Evolutionary conservation across 2,329 filamentous ascomycete genomes (phyloP), one percentile per base, ranked within the genome.

Genomic region (Aspergillus sp.): DNA sequence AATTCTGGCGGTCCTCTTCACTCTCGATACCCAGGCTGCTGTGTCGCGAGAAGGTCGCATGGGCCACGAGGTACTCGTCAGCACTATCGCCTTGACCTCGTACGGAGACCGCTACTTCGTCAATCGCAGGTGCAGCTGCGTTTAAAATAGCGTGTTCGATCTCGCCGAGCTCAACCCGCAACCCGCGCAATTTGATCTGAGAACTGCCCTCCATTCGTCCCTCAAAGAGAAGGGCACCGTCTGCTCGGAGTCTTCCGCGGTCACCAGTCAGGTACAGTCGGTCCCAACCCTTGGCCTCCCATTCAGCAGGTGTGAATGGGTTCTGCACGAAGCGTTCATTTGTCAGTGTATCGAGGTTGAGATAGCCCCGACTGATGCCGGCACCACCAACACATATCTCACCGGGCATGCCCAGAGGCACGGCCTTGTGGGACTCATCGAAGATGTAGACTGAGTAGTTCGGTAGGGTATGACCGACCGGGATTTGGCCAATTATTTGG

Each of bases 101-200:
- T 24, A 65, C 16, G 13, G 64, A 53, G 4, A 73, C 68, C 2
- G 70, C 64, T 8, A 60, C 68, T 2, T 72, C 60, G 2, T 43
- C 36, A 2, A 74, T 33, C 4, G 56, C 41, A 8, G 60, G 56
- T 1, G 54, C 26, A 1, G 65, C 54, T n/a, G 55, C 52, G 2
- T 52, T n/a, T 1, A 70, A 9, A 33, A 74, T 62, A n/a, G 44
- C 54, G n/a, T 47, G 58, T 33, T 69, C 70, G 26, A 79, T 65
- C 2, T 81, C 79, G 2, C 60, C 55, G 1, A 82, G 63, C 13
- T 82, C 77, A 17, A 80, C 69, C 0, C 59, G 61, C 13, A 63
- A 52, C 20, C 59, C 61, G 14, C 56, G 54, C 3, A 65, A 40
- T 50, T 65, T 61, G 32, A 64, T 46, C 33, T 62, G 60, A 1